phyloP scores from a whole-genome alignment of 371 early-diverging fungal genomes.

The Mortierella sp. region DNA sequence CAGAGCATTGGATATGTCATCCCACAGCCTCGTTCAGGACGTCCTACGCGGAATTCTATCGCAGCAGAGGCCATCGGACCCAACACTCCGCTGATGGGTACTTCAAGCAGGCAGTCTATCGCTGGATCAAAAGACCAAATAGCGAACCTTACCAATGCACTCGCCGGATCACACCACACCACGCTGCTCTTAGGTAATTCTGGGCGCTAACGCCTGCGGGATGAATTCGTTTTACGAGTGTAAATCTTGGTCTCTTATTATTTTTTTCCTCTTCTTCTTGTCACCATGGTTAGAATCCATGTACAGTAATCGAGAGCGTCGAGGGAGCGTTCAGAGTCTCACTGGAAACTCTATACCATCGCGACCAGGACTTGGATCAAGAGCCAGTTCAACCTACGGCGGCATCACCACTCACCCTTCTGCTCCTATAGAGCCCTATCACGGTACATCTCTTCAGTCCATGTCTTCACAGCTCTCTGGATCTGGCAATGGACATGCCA shows the following conservation, averaged over 20 bases:
- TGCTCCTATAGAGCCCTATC: conserved; percentile 9
- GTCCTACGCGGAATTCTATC: conserved; percentile 5
- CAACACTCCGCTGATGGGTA: conserved; percentile 23
- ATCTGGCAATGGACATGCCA: neutral
- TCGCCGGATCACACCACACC: conserved; percentile 45
- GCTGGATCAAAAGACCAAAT: conserved; percentile 25
- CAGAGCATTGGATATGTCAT: conserved; percentile 11
- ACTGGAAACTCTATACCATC: conserved; percentile 1
- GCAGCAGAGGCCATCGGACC: conserved; percentile 5
- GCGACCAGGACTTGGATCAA: conserved; percentile 38
- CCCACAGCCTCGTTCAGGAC: conserved; percentile 17
- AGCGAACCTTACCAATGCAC: conserved; percentile 31
- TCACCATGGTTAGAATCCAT: conserved; percentile 19
- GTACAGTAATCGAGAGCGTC: conserved; percentile 32
- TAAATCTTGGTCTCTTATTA: too few relatives aligned
- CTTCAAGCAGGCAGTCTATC: conserved; percentile 18
- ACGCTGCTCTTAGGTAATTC: conserved; percentile 36
- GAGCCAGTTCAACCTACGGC: conserved; percentile 48
- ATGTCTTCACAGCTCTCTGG: conserved; percentile 8
- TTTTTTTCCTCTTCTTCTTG: neutral
- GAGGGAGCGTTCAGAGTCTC: conserved; percentile 41
- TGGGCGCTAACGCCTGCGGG: too few relatives aligned
- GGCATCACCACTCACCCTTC: conserved; percentile 18
- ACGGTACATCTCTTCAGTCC: conserved; percentile 22
- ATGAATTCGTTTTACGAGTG: too few relatives aligned